Base-by-base conservation (phyloP, 2,329 filamentous ascomycete genomes). In the Malbranchea zuffiana region DNA sequence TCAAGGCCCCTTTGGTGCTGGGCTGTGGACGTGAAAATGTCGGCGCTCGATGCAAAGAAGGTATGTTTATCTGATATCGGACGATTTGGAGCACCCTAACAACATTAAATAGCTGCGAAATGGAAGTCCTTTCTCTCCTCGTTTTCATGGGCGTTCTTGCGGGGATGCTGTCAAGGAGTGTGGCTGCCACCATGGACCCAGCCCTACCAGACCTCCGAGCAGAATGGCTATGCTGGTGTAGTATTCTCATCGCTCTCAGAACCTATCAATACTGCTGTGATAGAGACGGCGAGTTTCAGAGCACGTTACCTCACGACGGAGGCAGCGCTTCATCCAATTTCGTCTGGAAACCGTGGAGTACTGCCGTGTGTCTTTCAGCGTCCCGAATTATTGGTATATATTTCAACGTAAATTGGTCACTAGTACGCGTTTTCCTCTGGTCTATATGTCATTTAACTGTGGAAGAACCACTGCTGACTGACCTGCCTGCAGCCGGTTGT, bases 341-440 rank as follows among this genome's bases (percentile, higher is more conserved):
- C n/a, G n/a, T n/a, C n/a, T 30, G 27, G 27, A 30, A 30, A 11
- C 27, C 19, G 19, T 30, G 27, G 27, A 30, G 16, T 30, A 17
- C 27, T 30, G 27, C 27, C 5, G 6, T 30, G 7, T 30, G 16
- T 7, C 12, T 30, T 13, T 13, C 27, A 8, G 12, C 19, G 13
- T 30, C 27, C 10, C 27, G 27, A 5, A 30, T 5, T 30, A 3
- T 30, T 8, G 27, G 27, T 17, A 17, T 30, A 16, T 30, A 17
- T n/a, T 30, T 30, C 19, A 17, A 30, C 3, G 12, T 16, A 16
- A 30, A 30, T 16, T 30, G 27, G 27, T 16, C 2, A 17, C 19
- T 30, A 17, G 27, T 30, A 5, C 19, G 27, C 3, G 6, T 17
- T 5, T 16, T 17, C 27, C 27, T n/a, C n/a, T n/a, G n/a, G n/a